phyloP scores from a whole-genome alignment of 106 monocot species.

The Dendrobium catenatum region DNA sequence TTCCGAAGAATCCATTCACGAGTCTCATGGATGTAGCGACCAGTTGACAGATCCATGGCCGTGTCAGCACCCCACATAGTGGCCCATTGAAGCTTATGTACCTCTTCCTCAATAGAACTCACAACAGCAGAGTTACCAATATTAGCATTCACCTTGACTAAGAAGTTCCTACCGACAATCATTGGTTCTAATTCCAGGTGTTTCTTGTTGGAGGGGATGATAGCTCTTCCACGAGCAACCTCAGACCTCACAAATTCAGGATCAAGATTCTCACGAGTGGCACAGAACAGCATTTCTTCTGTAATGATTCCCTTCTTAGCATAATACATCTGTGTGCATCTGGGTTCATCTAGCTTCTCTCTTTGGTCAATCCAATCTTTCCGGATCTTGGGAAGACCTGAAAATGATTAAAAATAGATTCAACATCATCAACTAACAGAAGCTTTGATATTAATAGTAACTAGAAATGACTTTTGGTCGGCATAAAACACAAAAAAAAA shows the following conservation, averaged over 20 bases:
- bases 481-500: no score
- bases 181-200: conserved; percentile 77
- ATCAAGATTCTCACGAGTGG: conserved; percentile 75
- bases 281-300: conserved; percentile 94
- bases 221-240: conserved; percentile 85
- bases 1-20: conserved; percentile 82
- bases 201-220: conserved; percentile 76
- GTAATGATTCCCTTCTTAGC: conserved; percentile 91
- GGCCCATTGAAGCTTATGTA: conserved; percentile 82
- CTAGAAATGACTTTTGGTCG: no score
- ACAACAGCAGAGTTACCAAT: conserved; percentile 70
- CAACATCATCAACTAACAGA: no score
- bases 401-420: no score
- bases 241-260: conserved; percentile 91
- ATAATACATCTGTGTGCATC: conserved; percentile 94
- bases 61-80: conserved; percentile 89
- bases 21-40: conserved; percentile 76
- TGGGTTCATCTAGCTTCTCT: conserved; percentile 55
- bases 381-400: conserved; percentile 90
- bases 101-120: conserved; percentile 75
- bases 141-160: conserved; percentile 82
- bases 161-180: conserved; percentile 74
- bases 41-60: conserved; percentile 78
- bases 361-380: conserved; percentile 72
- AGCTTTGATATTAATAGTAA: no score